Conservation (phyloP, 371 early-diverging fungal genomes). For the Mucor sp. region DNA sequence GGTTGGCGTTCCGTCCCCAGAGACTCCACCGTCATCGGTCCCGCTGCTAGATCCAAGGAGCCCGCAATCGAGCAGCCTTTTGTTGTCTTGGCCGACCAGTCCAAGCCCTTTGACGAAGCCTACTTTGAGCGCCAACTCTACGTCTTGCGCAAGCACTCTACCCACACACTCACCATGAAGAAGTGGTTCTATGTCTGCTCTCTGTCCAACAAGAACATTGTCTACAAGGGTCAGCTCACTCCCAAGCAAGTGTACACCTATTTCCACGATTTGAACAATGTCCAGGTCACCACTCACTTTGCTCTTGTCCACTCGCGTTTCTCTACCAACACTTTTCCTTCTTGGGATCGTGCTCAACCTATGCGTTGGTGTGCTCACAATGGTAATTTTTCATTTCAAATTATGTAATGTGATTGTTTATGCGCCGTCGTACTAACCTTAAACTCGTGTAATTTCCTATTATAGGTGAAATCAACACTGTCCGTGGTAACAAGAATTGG, state of each 20-base stretch:
- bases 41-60: constrained; percentile 85
- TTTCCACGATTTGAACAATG: constrained; percentile 86
- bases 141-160: constrained; percentile 86
- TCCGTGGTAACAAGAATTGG: constrained; percentile 98
- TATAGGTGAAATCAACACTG: constrained; percentile 94
- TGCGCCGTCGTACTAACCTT: neutral
- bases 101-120: constrained; percentile 62
- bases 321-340: constrained; percentile 98
- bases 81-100: constrained; percentile 55
- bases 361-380: constrained; percentile 98
- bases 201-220: constrained; percentile 87
- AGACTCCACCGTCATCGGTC: constrained; percentile 87
- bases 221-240: constrained; percentile 95
- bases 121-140: constrained; percentile 89
- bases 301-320: constrained; percentile 97
- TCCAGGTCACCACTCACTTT: constrained; percentile 84
- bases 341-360: constrained; percentile 98
- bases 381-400: constrained; percentile 49
- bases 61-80: constrained; percentile 96
- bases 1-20: constrained; percentile 93
- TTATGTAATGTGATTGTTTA: neutral
- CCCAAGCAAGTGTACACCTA: constrained; percentile 94
- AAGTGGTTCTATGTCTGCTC: constrained; percentile 97
- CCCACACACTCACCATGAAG: constrained; percentile 74
- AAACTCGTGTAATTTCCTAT: neutral